Percentiles rank a stretch among this genome's conserved stretches.
Evolutionary conservation across 2,329 filamentous ascomycete genomes (phyloP).

Genomic region (Emydomyces testavorans): DNA sequence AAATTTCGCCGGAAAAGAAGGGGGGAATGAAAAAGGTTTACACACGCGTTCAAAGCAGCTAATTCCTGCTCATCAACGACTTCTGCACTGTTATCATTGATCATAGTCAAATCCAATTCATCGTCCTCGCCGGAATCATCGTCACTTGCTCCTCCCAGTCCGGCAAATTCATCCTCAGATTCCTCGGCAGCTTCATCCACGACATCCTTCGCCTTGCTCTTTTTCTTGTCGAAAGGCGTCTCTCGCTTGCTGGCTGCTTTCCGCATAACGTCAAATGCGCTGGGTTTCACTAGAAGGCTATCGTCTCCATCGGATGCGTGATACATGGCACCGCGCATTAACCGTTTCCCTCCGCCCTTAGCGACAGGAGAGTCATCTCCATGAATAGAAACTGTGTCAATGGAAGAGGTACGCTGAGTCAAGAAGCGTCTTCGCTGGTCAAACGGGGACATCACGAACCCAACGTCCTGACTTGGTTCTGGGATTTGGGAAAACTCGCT

Average conservation of each 20-base stretch:
- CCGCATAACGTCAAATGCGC: constrained; percentile 57
- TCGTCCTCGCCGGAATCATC: constrained; percentile 70
- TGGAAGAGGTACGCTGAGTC: constrained; percentile 54
- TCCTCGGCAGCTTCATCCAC: constrained; percentile 91
- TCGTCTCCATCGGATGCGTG: constrained; percentile 39
- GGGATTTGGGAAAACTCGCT: constrained; percentile 60
- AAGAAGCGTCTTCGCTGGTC: constrained; percentile 54
- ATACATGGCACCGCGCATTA: constrained; percentile 37
- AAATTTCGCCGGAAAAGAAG: constrained; percentile 12
- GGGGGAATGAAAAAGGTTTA: constrained; percentile 20
- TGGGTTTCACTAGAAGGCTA: constrained; percentile 31
- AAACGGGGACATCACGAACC: constrained; percentile 62
- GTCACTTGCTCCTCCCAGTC: constrained; percentile 77
- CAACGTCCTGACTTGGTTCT: constrained; percentile 69
- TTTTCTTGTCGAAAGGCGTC: constrained; percentile 64
- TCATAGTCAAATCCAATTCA: constrained; percentile 72
- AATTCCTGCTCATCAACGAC: constrained; percentile 69
- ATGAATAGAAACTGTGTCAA: constrained; percentile 53
- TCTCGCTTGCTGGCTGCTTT: constrained; percentile 50
- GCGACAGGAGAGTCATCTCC: constrained; percentile 53
- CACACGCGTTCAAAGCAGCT: constrained; percentile 81
- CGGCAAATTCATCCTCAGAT: constrained; percentile 96
- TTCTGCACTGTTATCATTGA: constrained; percentile 69
- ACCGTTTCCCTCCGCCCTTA: constrained; percentile 38
- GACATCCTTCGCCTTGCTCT: constrained; percentile 75